Percentiles rank a stretch among this genome's conserved stretches.
phyloP scores from a whole-genome alignment of 1,139 yeast species.

The Kurtzmaniella quercitrusa region DNA sequence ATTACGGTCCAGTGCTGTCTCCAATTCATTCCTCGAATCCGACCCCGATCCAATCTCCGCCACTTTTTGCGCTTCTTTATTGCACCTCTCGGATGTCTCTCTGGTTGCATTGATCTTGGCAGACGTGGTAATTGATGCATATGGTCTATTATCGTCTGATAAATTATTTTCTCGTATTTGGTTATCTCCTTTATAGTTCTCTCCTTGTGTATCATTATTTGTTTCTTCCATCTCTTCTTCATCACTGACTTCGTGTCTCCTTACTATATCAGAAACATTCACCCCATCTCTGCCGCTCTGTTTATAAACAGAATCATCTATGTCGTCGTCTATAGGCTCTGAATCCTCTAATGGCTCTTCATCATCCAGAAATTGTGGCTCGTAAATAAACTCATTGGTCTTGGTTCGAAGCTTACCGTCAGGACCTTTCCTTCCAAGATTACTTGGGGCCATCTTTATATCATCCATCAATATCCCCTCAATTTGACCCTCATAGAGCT shows the following conservation, averaged over 20 bases:
- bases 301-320: neutral
- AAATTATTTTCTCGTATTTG: too few relatives aligned
- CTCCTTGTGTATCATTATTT: too few relatives aligned
- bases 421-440: neutral
- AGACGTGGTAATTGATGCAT: too few relatives aligned
- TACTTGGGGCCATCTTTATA: conserved; percentile 7
- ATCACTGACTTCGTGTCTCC: too few relatives aligned
- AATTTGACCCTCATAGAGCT: conserved; percentile 8
- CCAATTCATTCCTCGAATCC: neutral
- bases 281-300: neutral
- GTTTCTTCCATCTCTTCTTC: too few relatives aligned
- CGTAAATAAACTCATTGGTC: neutral
- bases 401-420: neutral
- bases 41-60: neutral
- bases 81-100: neutral
- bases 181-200: too few relatives aligned
- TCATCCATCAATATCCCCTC: conserved; percentile 3
- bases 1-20: neutral
- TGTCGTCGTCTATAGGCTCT: neutral
- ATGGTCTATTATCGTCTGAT: too few relatives aligned
- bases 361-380: conserved; percentile 2
- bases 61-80: neutral
- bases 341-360: neutral
- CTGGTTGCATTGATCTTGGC: too few relatives aligned
- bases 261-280: too few relatives aligned